A percentile compares a stretch with the other conserved stretches of the same genome.
Evolutionary conservation across 2,329 filamentous ascomycete genomes (phyloP).

Genomic region (Neonectria sp.): DNA sequence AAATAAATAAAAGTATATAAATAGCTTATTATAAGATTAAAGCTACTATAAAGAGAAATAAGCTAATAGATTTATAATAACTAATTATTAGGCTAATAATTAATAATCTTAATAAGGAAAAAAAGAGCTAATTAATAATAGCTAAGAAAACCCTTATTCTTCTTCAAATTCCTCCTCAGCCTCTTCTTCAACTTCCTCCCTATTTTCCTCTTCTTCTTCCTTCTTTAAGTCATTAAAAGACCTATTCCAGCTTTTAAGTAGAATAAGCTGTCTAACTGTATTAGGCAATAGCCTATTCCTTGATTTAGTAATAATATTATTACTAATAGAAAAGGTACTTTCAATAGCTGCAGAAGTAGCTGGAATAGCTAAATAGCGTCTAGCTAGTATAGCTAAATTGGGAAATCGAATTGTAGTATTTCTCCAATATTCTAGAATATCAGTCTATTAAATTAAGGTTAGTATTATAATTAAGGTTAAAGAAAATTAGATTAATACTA

Average conservation of each 20-base stretch:
- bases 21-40: too few relatives aligned
- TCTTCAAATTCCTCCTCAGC: not conserved
- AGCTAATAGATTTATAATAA: too few relatives aligned
- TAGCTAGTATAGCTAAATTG: not conserved
- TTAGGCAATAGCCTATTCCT: not conserved
- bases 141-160: not conserved
- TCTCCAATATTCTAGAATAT: not conserved
- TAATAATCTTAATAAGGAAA: too few relatives aligned
- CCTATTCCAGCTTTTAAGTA: not conserved
- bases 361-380: not conserved
- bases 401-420: not conserved
- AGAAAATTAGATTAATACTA: not conserved
- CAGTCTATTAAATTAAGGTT: not conserved
- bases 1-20: too few relatives aligned
- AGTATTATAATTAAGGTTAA: constrained; percentile 1
- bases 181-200: not conserved
- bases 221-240: not conserved
- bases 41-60: too few relatives aligned
- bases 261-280: not conserved
- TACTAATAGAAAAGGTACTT: not conserved
- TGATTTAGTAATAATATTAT: not conserved
- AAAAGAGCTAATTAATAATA: too few relatives aligned
- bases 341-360: not conserved
- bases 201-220: too few relatives aligned
- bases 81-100: too few relatives aligned